Base-by-base conservation (phyloP, 129 eudicot genomes). In the Flaveria trinervia region DNA sequence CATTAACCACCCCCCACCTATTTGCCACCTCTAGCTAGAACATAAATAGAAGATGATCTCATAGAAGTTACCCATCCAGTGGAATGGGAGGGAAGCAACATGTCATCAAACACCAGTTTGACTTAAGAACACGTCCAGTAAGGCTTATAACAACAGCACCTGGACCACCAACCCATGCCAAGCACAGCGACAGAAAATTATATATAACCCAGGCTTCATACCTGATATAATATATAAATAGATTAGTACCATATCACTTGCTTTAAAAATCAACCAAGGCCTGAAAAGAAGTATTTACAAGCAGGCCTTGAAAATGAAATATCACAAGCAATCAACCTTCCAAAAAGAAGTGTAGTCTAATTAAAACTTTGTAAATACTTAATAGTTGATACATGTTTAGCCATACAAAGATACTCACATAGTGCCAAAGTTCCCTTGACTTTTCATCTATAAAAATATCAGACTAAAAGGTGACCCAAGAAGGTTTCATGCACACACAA, bases 191-290 rank as follows among this genome's bases (percentile, higher is more conserved):
- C 15, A 92, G 86, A 76, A 92, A 92, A 75, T 89, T 92, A 80
- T 92, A 92, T 36, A 92, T 92, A 49, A 92, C 97, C 97, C 97
- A 92, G 43, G 97, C 97, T 89, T 92, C 97, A 75, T 92, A 92
- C 78, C 97, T 92, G 96, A 70, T 59, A 75, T 28, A 54, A 45
- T 12, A 44, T 12, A 74, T 66, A 8, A 46, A 65, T 20, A 64
- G 11, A 73, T n/a, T 41, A 41, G 12, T 39, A 41, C 13, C 23
- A 57, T 28, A 45, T 28, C 70, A 78, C 20, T 56, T 55, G 69
- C 60, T 78, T 18, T 16, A 51, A 18, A 18, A 50, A 16, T 45
- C 59, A 72, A 54, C 48, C 68, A 23, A 17, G 4, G 30, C 30
- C 30, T 28, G 30, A 28, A 25, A 36, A 28, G 28, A 54, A 30